A percentile compares a stretch with the other conserved stretches of the same genome.
These are phyloP conservation scores for Salvia splendens DNA, from an alignment of 257 asterid genomes.

Conservation along the genomic window DNA sequence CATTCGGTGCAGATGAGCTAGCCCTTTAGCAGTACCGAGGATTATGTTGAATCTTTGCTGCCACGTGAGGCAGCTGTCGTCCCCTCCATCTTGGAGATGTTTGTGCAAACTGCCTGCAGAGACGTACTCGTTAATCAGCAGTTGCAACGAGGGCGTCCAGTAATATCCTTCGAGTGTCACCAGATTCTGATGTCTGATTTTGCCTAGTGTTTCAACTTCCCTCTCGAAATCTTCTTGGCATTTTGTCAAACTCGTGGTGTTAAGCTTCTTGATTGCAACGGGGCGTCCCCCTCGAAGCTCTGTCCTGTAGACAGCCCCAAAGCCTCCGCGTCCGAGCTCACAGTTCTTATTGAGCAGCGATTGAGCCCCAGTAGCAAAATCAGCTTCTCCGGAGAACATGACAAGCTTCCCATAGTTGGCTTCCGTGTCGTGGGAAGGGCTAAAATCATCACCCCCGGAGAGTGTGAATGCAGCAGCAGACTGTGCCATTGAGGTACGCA, in stretches of 20 bases:
- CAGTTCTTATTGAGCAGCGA: slow-evolving; percentile 72
- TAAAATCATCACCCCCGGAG: slow-evolving; percentile 66
- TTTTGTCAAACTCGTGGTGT: slow-evolving; percentile 66
- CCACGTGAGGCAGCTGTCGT: slow-evolving; percentile 52
- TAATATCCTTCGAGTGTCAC: slow-evolving; percentile 74
- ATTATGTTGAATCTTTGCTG: slow-evolving; percentile 62
- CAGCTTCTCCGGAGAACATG: slow-evolving; percentile 81
- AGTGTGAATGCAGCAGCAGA: slow-evolving; percentile 55
- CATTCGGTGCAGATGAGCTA: slow-evolving; percentile 64
- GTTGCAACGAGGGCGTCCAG: slow-evolving; percentile 84
- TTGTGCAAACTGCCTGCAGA: slow-evolving; percentile 61
- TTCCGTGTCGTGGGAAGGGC: slow-evolving; percentile 66
- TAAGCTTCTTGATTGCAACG: slow-evolving; percentile 83
- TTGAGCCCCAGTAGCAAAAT: slow-evolving; percentile 67
- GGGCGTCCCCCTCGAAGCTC: slow-evolving; percentile 60
- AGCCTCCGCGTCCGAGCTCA: slow-evolving; percentile 87
- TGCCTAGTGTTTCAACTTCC: slow-evolving; percentile 63
- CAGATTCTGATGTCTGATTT: slow-evolving; percentile 57
- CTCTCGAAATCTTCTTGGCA: slow-evolving; percentile 73
- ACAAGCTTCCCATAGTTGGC: slow-evolving; percentile 85
- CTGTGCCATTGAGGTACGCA: slow-evolving; percentile 50
- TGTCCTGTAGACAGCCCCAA: slow-evolving; percentile 70
- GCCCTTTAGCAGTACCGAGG: slow-evolving; percentile 68
- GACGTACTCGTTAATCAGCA: slow-evolving; percentile 62
- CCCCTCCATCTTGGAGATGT: slow-evolving; percentile 57